These are phyloP conservation scores for Aspergillus unguis DNA, from an alignment of 2,329 filamentous ascomycete genomes.

Conservation along the genomic window DNA sequence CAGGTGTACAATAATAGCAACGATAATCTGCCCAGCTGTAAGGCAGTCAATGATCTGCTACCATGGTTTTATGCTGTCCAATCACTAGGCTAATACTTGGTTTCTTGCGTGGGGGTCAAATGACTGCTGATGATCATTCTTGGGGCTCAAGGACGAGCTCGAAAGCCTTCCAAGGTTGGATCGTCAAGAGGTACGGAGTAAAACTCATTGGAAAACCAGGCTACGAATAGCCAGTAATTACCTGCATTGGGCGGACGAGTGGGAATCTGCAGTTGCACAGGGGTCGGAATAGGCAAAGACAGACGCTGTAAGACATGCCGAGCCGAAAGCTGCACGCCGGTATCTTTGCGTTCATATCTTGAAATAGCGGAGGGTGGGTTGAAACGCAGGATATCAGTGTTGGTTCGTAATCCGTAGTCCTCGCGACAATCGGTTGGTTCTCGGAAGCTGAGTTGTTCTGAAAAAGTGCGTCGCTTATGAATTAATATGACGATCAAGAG, in stretches of 20 bases:
- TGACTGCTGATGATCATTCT: background rate
- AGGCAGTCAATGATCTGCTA: no score
- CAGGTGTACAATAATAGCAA: background rate
- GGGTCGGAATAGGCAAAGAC: background rate
- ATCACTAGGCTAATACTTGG: no score
- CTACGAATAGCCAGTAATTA: slow-evolving; percentile 1
- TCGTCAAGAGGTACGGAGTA: background rate
- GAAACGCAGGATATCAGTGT: no score
- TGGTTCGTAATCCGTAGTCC: no score
- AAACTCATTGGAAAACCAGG: no score
- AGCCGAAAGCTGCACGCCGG: background rate
- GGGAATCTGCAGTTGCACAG: slow-evolving; percentile 1
- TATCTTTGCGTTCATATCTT: background rate
- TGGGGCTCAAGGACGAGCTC: background rate
- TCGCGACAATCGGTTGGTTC: no score
- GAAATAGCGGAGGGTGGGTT: background rate
- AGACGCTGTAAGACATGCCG: background rate
- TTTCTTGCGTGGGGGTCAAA: no score
- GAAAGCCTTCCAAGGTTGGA: background rate
- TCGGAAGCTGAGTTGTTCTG: no score
- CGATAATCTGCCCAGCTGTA: no score
- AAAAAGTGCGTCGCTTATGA: no score
- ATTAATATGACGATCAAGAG: no score
- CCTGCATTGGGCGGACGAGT: background rate
- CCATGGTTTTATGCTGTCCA: no score